phyloP scores from a whole-genome alignment of 106 monocot genomes.

The Agapanthus africanus region DNA sequence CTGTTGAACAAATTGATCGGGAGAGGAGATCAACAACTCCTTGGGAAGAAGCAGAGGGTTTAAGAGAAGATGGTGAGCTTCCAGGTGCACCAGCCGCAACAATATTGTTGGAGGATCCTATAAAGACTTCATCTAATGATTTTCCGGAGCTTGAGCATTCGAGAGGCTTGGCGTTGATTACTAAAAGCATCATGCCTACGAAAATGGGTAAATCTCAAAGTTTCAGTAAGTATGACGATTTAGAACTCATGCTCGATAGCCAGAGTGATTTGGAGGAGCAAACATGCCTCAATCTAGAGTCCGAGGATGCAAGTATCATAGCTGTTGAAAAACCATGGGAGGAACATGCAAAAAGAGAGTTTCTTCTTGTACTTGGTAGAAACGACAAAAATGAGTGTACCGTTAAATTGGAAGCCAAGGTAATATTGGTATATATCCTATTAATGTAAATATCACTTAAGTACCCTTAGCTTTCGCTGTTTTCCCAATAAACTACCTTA shows the following conservation, averaged over 20 bases:
- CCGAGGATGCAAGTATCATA: conserved; percentile 15
- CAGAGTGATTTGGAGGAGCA: conserved; percentile 70
- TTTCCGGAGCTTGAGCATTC: conserved; percentile 39
- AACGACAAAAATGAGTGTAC: conserved; percentile 19
- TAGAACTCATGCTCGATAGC: conserved; percentile 60
- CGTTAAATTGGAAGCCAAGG: conserved; percentile 76
- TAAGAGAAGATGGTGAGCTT: conserved; percentile 93
- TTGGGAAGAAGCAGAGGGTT: conserved; percentile 59
- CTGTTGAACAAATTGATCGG: conserved; percentile 21
- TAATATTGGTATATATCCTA: conserved; percentile 11
- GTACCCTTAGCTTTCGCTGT: no score
- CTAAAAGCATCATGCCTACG: conserved; percentile 53
- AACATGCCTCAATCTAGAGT: conserved; percentile 8
- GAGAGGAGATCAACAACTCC: conserved; percentile 50
- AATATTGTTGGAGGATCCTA: conserved; percentile 19
- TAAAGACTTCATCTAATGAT: conserved; percentile 9
- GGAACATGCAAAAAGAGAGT: conserved; percentile 52
- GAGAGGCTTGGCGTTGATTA: conserved; percentile 61
- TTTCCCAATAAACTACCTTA: no score
- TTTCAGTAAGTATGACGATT: conserved; percentile 38
- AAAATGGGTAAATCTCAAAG: conserved; percentile 41
- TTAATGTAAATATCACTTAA: no score
- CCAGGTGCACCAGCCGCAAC: conserved; percentile 24
- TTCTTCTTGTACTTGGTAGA: conserved; percentile 41
- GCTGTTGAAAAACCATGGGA: conserved; percentile 41